phyloP scores from a whole-genome alignment of 257 asterid species.

The Solanum commersonii region DNA sequence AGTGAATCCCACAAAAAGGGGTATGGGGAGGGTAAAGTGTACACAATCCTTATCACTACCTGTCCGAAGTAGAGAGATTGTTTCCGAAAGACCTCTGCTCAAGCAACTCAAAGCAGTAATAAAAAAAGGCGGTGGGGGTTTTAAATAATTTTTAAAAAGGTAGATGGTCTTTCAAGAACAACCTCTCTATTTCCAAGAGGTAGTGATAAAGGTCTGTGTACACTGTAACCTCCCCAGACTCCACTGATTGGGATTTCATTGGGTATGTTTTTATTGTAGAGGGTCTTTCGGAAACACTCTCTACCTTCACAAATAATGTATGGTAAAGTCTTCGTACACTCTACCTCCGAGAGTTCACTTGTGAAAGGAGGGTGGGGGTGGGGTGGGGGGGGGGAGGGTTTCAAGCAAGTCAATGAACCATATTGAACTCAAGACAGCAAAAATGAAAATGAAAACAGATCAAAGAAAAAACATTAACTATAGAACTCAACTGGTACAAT shows the following conservation, averaged over 20 bases:
- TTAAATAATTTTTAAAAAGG: background rate
- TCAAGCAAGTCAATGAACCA: background rate
- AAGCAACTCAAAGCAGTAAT: background rate
- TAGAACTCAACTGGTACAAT: background rate
- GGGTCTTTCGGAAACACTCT: no score
- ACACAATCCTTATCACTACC: background rate
- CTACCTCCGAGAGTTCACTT: no score
- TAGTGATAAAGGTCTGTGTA: background rate
- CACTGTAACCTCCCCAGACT: no score
- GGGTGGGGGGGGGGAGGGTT: accelerated
- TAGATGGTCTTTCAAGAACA: background rate
- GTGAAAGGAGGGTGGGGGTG: no score
- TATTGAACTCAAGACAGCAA: background rate
- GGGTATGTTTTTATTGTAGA: no score
- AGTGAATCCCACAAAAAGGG: no score
- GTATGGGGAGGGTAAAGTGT: background rate
- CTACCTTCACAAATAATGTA: no score
- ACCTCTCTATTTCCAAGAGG: background rate
- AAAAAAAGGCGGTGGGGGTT: background rate
- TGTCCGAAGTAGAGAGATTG: no score
- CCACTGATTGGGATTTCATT: no score
- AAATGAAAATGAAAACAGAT: background rate
- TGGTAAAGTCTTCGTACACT: no score
- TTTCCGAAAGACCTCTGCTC: background rate
- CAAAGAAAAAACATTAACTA: background rate